Conservation (phyloP, 2,329 filamentous ascomycete genomes). For the Colletotrichum tofieldiae region DNA sequence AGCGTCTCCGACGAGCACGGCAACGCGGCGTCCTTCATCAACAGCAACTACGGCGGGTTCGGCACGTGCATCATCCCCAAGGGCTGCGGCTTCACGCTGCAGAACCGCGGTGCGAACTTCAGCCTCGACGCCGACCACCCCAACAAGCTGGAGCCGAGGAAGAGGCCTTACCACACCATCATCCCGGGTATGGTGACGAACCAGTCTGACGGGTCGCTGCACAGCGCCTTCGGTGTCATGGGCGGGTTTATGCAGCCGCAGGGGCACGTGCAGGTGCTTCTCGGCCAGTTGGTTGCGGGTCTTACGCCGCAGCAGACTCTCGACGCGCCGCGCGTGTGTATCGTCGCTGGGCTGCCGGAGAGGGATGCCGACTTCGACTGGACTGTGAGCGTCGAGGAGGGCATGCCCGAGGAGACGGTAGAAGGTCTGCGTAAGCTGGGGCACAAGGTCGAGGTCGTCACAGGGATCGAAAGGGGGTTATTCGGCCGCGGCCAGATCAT, state of each 20-base stretch:
- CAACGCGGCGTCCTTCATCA: slow-evolving; percentile 97
- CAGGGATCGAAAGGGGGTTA: slow-evolving; percentile 74
- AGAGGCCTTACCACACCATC: slow-evolving; percentile 97
- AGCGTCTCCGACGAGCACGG: slow-evolving; percentile 84
- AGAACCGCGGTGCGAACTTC: slow-evolving; percentile 94
- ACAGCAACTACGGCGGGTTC: slow-evolving; percentile 92
- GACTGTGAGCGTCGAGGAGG: slow-evolving; percentile 86
- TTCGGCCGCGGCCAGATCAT: slow-evolving; percentile 94
- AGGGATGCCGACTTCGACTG: slow-evolving; percentile 71
- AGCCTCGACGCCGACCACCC: slow-evolving; percentile 80
- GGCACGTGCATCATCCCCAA: slow-evolving; percentile 88
- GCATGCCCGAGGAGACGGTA: slow-evolving; percentile 78
- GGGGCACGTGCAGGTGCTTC: slow-evolving; percentile 92
- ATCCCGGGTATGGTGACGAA: slow-evolving; percentile 94
- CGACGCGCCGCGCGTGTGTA: slow-evolving; percentile 92
- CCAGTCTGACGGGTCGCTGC: slow-evolving; percentile 78
- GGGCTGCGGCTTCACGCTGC: slow-evolving; percentile 92
- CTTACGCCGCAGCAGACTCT: slow-evolving; percentile 89
- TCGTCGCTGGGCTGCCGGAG: slow-evolving; percentile 81
- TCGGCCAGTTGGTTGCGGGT: slow-evolving; percentile 89
- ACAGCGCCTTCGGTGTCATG: slow-evolving; percentile 96
- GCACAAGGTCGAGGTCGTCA: slow-evolving; percentile 80
- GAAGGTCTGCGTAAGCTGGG: slow-evolving; percentile 79
- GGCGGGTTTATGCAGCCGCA: slow-evolving; percentile 99
- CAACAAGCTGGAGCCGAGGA: slow-evolving; percentile 84